Percentiles rank a stretch among this genome's conserved stretches.
phyloP scores from a whole-genome alignment of 164 flowering plant species.

The Piper betle region DNA sequence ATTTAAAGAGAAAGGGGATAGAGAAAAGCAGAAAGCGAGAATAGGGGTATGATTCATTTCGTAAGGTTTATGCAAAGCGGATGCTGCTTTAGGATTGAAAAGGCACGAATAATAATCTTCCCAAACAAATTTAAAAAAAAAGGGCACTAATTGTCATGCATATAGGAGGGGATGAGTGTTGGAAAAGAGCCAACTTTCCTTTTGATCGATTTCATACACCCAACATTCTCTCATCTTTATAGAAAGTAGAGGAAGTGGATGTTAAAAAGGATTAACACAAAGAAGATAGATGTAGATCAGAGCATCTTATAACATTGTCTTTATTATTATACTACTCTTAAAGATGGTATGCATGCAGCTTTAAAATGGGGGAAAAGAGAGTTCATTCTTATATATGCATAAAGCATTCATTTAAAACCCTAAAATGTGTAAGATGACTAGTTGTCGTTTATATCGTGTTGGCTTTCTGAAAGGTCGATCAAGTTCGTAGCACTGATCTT shows the following conservation, averaged over 20 bases:
- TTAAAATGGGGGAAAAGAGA: conserved; percentile 48
- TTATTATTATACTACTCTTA: conserved; percentile 8
- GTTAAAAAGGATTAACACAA: conserved; percentile 13
- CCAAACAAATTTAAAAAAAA: conserved; percentile 39
- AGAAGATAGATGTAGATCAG: conserved; percentile 25
- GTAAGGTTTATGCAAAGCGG: conserved; percentile 55
- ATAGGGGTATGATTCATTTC: conserved; percentile 48
- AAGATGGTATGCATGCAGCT: conserved; percentile 27
- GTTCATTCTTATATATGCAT: conserved; percentile 14
- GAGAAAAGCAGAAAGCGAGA: background rate
- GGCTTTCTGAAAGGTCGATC: conserved; percentile 18
- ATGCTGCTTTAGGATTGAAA: conserved; percentile 36
- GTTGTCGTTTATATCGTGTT: conserved; percentile 30
- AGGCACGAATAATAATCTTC: conserved; percentile 26
- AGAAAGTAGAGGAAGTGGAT: conserved; percentile 18
- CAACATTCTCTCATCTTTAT: conserved; percentile 51
- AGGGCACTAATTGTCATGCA: conserved; percentile 58
- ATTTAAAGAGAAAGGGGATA: background rate
- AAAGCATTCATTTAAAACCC: conserved; percentile 24
- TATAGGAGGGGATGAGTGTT: conserved; percentile 19
- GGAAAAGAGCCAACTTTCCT: conserved; percentile 30
- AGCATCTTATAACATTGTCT: conserved; percentile 23
- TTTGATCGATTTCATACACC: conserved; percentile 28
- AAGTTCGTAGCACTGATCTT: background rate
- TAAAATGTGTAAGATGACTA: conserved; percentile 35